Evolutionary conservation across 306 rosid species (phyloP).

Genomic region (Crotalaria pallida): DNA sequence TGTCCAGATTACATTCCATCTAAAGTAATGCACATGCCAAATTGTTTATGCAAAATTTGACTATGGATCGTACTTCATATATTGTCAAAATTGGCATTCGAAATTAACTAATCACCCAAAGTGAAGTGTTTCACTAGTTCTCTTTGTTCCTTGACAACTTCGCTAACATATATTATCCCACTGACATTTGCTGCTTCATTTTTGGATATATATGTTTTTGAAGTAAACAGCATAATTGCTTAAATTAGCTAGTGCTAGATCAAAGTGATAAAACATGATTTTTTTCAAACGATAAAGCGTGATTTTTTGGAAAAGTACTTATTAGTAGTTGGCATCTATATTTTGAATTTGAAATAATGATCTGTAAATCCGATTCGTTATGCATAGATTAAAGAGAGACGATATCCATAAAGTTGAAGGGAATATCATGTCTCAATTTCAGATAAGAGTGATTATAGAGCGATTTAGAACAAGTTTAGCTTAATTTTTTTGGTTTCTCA

Average conservation of each 20-base stretch:
- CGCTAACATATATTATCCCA: not conserved
- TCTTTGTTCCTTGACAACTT: not conserved
- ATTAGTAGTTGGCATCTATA: too few species aligned
- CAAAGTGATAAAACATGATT: not conserved
- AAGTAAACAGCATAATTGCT: not conserved
- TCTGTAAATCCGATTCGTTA: too few species aligned
- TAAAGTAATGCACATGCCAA: not conserved
- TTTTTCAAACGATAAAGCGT: too few species aligned
- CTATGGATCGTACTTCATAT: not conserved
- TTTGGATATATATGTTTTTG: not conserved
- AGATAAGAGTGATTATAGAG: too few species aligned
- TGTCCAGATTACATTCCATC: not conserved
- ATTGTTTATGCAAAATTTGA: constrained; percentile 7
- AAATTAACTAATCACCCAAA: not conserved
- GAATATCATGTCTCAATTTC: too few species aligned
- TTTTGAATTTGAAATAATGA: too few species aligned
- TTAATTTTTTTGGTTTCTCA: too few species aligned
- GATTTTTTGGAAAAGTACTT: too few species aligned
- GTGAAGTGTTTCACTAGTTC: not conserved
- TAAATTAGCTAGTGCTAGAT: not conserved
- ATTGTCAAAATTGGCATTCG: not conserved
- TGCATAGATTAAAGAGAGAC: too few species aligned
- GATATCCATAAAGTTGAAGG: too few species aligned
- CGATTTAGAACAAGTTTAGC: too few species aligned
- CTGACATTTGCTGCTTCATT: not conserved